Evolutionary conservation across 163 green algal species (phyloP).

Genomic region (Volvox carteri): DNA sequence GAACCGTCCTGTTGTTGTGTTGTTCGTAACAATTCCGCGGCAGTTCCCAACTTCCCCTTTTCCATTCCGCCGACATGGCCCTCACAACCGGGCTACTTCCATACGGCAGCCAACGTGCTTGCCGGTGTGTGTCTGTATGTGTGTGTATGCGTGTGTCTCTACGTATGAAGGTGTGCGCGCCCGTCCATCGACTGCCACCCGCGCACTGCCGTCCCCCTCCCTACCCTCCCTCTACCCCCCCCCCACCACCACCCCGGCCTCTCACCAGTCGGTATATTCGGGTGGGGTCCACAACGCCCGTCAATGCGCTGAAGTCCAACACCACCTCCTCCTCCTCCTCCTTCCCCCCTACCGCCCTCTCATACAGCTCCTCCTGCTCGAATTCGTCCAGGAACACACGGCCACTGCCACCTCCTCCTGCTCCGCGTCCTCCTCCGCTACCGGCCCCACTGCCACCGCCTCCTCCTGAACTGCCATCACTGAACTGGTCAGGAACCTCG

Average conservation of each 20-base stretch:
- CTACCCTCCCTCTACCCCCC: not conserved
- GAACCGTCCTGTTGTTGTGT: not conserved
- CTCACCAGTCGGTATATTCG: slow-evolving; percentile 25
- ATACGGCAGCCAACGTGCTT: too few relatives aligned
- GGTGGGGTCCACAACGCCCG: not conserved
- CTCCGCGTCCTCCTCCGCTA: not conserved
- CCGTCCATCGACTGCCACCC: not conserved
- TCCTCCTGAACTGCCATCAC: not conserved
- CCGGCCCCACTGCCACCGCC: not conserved
- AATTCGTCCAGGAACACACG: not conserved
- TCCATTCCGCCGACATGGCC: not conserved
- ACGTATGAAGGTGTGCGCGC: too few relatives aligned
- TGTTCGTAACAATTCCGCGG: not conserved
- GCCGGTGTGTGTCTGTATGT: too few relatives aligned
- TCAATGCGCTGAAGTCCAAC: not conserved
- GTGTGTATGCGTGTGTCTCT: too few relatives aligned
- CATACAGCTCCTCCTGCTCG: not conserved
- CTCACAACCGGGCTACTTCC: too few relatives aligned
- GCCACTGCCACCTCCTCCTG: not conserved
- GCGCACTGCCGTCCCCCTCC: not conserved
- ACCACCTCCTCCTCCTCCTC: not conserved
- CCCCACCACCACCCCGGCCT: not conserved
- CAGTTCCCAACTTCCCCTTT: not conserved
- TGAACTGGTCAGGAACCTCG: not conserved
- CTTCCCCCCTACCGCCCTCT: not conserved